Conservation (phyloP, 768 basidiomycete species). For the Naganishia vaughanmartiniae region DNA sequence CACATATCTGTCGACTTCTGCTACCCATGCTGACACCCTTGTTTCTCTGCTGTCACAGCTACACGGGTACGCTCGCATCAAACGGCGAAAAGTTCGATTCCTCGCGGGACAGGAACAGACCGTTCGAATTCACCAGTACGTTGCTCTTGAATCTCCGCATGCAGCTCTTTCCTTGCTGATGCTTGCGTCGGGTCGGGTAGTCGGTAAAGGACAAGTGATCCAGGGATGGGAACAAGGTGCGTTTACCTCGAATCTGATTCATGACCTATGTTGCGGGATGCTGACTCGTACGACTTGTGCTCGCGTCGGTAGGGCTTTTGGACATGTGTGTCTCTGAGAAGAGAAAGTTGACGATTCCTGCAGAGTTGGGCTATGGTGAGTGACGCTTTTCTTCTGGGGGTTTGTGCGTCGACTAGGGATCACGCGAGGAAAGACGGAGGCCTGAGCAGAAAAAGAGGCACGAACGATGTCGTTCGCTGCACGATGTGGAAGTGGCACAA, state of each 20-base stretch:
- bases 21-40: too few relatives aligned
- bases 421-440: neutral
- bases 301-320: constrained; percentile 36
- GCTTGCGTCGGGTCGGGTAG: constrained; percentile 28
- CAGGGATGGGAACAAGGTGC: constrained; percentile 53
- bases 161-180: neutral
- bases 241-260: neutral
- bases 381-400: too few relatives aligned
- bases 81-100: constrained; percentile 86
- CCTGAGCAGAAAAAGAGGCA: too few relatives aligned
- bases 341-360: constrained; percentile 81
- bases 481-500: too few relatives aligned
- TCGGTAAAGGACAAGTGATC: constrained; percentile 52
- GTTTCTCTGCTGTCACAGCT: constrained; percentile 35
- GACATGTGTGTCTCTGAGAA: constrained; percentile 85
- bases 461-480: too few relatives aligned
- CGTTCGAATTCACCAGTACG: constrained; percentile 68
- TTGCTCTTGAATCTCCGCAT: constrained; percentile 11
- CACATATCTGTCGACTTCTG: too few relatives aligned
- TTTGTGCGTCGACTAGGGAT: neutral
- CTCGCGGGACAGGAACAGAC: constrained; percentile 71
- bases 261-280: neutral
- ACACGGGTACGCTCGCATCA: constrained; percentile 77
- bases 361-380: constrained; percentile 77
- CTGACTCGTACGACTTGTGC: neutral